Conservation (phyloP, 2,329 filamentous ascomycete species). For the Lithohypha guttulata region DNA sequence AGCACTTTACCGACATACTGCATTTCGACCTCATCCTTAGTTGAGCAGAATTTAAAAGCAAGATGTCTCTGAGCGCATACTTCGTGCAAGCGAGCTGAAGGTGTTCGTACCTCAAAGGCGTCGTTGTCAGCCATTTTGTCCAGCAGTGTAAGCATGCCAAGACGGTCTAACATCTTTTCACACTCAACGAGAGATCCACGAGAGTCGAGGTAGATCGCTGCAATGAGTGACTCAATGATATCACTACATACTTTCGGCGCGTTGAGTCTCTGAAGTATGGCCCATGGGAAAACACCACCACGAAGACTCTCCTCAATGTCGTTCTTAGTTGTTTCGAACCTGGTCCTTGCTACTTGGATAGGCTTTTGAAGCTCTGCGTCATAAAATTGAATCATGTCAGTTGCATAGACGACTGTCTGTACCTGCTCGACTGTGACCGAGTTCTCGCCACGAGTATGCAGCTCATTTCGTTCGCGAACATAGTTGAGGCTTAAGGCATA, state of each 20-base stretch:
- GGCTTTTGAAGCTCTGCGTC: conserved; percentile 1
- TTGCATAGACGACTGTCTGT: conserved; percentile 10
- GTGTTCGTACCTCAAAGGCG: conserved; percentile 9
- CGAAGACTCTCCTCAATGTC: conserved; percentile 43
- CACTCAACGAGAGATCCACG: conserved; percentile 51
- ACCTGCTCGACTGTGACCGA: background rate
- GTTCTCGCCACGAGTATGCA: background rate
- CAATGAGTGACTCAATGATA: conserved; percentile 68
- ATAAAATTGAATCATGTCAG: conserved; percentile 14
- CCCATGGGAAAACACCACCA: conserved; percentile 62
- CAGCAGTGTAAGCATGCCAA: conserved; percentile 45
- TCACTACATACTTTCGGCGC: conserved; percentile 74
- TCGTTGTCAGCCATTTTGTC: conserved; percentile 16
- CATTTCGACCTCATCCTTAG: background rate
- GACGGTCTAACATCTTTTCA: conserved; percentile 45
- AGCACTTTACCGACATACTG: conserved; percentile 12
- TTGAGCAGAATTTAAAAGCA: conserved; percentile 7
- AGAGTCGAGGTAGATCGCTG: conserved; percentile 74
- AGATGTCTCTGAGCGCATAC: conserved; percentile 7
- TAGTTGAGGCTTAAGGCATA: conserved; percentile 44
- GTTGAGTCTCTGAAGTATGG: conserved; percentile 52
- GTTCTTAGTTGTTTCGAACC: conserved; percentile 39
- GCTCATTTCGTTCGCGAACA: background rate
- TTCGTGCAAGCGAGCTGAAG: background rate
- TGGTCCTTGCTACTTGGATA: conserved; percentile 9